A percentile compares a stretch with the other conserved stretches of the same genome.
Conservation (phyloP, 1,139 yeast genomes). For the Debaryomyces sp. region DNA sequence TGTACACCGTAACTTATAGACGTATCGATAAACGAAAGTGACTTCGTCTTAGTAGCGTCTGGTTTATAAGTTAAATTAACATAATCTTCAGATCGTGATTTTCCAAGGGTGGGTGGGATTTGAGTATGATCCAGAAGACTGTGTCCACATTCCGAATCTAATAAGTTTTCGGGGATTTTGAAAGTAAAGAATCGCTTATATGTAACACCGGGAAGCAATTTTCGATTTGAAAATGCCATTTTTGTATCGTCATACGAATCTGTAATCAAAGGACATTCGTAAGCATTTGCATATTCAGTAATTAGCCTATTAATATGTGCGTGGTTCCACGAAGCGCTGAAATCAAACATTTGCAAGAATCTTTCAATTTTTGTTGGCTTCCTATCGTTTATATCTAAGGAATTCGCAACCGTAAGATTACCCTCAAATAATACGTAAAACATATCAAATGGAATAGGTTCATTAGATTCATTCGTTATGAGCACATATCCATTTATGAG, state of each 20-base stretch:
- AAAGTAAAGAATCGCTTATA: constrained; percentile 48
- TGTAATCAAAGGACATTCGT: constrained; percentile 16
- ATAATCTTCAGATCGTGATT: constrained; percentile 20
- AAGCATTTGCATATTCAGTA: constrained; percentile 25
- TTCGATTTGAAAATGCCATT: constrained; percentile 26
- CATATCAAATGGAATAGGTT: constrained; percentile 42
- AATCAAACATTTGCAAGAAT: constrained; percentile 49
- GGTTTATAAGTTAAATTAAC: constrained; percentile 9
- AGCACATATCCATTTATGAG: constrained; percentile 39
- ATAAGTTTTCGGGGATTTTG: constrained; percentile 39
- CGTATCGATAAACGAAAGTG: constrained; percentile 30
- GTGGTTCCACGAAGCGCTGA: constrained; percentile 41
- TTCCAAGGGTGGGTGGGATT: constrained; percentile 44
- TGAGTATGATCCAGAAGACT: constrained; percentile 36
- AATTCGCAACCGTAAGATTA: constrained; percentile 21
- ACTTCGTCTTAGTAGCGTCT: constrained; percentile 19
- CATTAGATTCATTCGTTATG: constrained; percentile 28
- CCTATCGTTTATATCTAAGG: constrained; percentile 11
- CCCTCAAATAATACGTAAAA: constrained; percentile 48
- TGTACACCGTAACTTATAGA: constrained; percentile 39
- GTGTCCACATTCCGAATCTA: constrained; percentile 45
- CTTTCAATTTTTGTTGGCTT: constrained; percentile 23
- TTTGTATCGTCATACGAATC: constrained; percentile 35
- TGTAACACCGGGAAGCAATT: constrained; percentile 28
- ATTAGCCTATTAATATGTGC: constrained; percentile 35